Conservation (phyloP, 331 rosid species). For the Prunus yedoensis region DNA sequence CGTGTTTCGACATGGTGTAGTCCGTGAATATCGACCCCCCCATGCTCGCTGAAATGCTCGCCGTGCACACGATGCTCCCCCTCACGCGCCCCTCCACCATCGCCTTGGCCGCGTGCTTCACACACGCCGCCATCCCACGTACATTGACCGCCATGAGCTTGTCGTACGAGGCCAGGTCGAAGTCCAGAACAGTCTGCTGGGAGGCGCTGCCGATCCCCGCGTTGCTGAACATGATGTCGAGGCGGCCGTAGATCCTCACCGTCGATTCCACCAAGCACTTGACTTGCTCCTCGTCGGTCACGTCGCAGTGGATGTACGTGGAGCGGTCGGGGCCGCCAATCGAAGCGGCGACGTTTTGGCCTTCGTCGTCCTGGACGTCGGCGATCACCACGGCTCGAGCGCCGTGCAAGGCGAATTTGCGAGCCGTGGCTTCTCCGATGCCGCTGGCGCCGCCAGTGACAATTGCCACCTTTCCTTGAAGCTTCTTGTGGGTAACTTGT, state of each 20-base stretch:
- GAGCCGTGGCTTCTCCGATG: slow-evolving; percentile 15
- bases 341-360: background rate
- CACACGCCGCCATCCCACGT: no score
- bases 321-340: slow-evolving; percentile 1
- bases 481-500: background rate
- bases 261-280: slow-evolving; percentile 6
- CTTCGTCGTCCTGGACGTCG: slow-evolving; percentile 6
- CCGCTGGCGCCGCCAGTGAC: slow-evolving; percentile 27
- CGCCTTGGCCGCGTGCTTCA: no score
- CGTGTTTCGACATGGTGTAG: slow-evolving; percentile 28
- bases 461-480: slow-evolving; percentile 9
- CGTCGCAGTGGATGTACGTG: slow-evolving; percentile 19
- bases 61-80: no score
- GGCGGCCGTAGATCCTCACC: no score
- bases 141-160: no score
- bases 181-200: no score
- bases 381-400: slow-evolving; percentile 10
- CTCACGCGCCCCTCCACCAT: no score
- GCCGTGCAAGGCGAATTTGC: background rate
- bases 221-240: no score
- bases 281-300: background rate
- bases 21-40: background rate
- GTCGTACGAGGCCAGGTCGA: no score
- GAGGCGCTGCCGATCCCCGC: no score
- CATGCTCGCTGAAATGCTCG: no score